Conservation (phyloP, 495 filamentous ascomycete genomes). For the Xylaria longipes region DNA sequence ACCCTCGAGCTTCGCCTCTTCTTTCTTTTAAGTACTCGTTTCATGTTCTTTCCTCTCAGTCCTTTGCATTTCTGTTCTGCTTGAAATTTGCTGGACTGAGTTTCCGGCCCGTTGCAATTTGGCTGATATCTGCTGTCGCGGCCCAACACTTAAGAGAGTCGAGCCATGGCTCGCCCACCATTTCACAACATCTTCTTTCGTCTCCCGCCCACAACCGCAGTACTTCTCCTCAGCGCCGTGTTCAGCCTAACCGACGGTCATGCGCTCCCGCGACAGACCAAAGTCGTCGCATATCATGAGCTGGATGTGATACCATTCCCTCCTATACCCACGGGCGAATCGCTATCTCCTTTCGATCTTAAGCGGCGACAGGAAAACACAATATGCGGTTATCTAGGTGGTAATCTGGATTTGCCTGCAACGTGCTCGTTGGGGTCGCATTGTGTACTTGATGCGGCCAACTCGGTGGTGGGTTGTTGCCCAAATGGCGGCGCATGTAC, state of each 20-base stretch:
- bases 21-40: constrained; percentile 29
- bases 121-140: background rate
- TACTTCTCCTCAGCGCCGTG: constrained; percentile 47
- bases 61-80: constrained; percentile 4
- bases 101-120: background rate
- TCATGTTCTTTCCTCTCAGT: constrained; percentile 24
- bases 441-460: constrained; percentile 53
- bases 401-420: constrained; percentile 50
- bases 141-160: constrained; percentile 14
- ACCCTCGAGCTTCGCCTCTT: constrained; percentile 34
- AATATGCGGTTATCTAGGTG: constrained; percentile 55
- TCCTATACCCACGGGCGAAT: constrained; percentile 46
- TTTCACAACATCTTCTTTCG: constrained; percentile 45
- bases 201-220: constrained; percentile 49
- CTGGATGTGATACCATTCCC: constrained; percentile 54
- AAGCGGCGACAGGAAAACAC: constrained; percentile 52
- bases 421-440: constrained; percentile 58
- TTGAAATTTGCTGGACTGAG: background rate
- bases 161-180: constrained; percentile 38
- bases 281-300: constrained; percentile 45
- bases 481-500: constrained; percentile 54
- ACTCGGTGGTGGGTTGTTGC: constrained; percentile 56
- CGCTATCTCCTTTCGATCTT: constrained; percentile 42
- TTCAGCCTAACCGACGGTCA: constrained; percentile 44
- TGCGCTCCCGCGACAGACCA: constrained; percentile 46